phyloP scores from a whole-genome alignment of 495 filamentous ascomycete species.

The Penicillium nucicola region DNA sequence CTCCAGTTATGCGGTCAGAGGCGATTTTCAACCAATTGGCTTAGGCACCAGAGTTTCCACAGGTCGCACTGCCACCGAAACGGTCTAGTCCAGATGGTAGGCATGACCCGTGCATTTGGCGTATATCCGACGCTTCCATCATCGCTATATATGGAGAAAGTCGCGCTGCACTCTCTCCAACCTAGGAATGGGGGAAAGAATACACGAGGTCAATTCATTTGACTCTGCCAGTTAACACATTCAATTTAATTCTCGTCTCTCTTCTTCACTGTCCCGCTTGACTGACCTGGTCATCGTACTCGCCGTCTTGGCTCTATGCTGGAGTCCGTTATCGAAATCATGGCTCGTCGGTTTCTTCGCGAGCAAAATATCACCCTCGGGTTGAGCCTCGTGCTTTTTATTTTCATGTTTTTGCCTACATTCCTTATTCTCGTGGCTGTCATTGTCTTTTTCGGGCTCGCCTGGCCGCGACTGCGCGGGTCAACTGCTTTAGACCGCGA shows the following conservation, averaged over 20 bases:
- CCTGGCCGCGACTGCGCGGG: constrained; percentile 31
- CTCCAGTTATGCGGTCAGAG: neutral
- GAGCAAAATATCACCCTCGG: constrained; percentile 33
- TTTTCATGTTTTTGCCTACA: constrained; percentile 41
- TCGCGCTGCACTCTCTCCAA: neutral
- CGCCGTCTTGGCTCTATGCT: neutral
- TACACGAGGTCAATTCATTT: no score
- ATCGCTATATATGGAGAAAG: neutral
- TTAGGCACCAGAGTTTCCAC: constrained; percentile 10
- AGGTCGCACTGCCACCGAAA: neutral
- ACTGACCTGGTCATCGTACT: neutral
- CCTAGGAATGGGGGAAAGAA: neutral
- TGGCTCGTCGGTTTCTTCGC: constrained; percentile 32
- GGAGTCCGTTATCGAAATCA: constrained; percentile 20
- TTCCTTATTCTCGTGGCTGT: constrained; percentile 36
- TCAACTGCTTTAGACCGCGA: constrained; percentile 10
- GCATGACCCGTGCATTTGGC: neutral
- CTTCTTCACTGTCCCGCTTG: neutral
- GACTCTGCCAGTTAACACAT: no score
- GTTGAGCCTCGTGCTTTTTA: constrained; percentile 36
- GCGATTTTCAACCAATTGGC: neutral
- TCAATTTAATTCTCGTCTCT: neutral
- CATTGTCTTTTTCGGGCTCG: constrained; percentile 32
- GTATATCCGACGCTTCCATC: constrained; percentile 4
- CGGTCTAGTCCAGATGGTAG: neutral